These are phyloP conservation scores for Candida ipomoeae DNA, from an alignment of 805 yeast species.

Conservation along the genomic window DNA sequence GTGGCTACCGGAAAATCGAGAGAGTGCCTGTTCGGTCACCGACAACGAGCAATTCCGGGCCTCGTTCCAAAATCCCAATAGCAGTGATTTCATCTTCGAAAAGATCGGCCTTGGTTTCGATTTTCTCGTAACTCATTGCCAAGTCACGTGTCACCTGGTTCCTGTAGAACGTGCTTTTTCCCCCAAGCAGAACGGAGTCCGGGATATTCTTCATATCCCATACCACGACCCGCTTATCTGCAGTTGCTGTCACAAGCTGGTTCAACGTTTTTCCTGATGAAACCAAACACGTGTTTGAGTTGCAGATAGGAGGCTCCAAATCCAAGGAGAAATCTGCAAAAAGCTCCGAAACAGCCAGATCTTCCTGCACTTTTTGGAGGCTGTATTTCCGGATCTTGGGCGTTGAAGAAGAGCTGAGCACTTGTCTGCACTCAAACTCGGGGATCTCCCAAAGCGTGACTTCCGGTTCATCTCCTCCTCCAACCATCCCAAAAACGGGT, in stretches of 20 bases:
- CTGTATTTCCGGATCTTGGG: constrained; percentile 24
- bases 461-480: constrained; percentile 60
- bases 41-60: background rate
- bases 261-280: background rate
- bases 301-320: constrained; percentile 11
- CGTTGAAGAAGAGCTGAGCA: constrained; percentile 19
- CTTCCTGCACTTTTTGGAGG: constrained; percentile 21
- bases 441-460: constrained; percentile 76
- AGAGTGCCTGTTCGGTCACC: constrained; percentile 1
- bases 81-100: background rate
- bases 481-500: constrained; percentile 46
- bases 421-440: constrained; percentile 49
- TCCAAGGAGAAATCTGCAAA: constrained; percentile 19
- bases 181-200: constrained; percentile 6
- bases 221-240: constrained; percentile 23
- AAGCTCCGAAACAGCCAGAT: constrained; percentile 17
- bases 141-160: constrained; percentile 13
- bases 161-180: constrained; percentile 7
- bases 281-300: constrained; percentile 8
- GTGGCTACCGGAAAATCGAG: background rate
- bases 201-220: constrained; percentile 25
- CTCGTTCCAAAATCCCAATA: background rate
- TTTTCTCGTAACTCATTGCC: constrained; percentile 15
- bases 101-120: background rate
- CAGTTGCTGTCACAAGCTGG: constrained; percentile 25